Evolutionary conservation across 2,329 filamentous ascomycete genomes (phyloP).

Genomic region (Ophiostoma pallidulum): DNA sequence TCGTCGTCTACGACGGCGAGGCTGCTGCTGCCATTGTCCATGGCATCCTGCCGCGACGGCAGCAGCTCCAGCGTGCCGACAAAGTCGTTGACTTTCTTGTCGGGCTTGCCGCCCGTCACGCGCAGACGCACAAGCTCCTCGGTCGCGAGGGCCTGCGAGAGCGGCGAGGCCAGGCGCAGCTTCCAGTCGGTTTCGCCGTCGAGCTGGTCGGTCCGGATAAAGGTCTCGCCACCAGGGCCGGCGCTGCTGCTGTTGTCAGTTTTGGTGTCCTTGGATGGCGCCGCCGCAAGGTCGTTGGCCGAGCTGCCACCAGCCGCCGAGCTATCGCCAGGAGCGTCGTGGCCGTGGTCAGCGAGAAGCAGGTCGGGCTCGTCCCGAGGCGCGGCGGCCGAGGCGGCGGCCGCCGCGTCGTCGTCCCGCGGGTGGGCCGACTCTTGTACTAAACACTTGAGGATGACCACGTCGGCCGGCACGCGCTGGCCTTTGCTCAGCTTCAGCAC

Average conservation of each 20-base stretch:
- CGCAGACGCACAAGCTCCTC: constrained; percentile 61
- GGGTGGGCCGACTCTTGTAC: constrained; percentile 23
- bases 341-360: constrained; percentile 2
- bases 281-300: no score
- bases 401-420: constrained; percentile 19
- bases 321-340: neutral
- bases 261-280: no score
- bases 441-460: constrained; percentile 77
- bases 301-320: constrained; percentile 10
- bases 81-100: constrained; percentile 92
- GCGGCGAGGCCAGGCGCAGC: constrained; percentile 71
- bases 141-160: constrained; percentile 69
- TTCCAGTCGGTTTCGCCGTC: constrained; percentile 99
- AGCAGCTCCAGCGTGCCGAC: constrained; percentile 75
- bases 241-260: constrained; percentile 8
- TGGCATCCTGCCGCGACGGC: constrained; percentile 42
- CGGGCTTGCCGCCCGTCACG: constrained; percentile 80
- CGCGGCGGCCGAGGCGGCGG: constrained; percentile 32
- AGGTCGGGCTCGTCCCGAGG: neutral
- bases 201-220: constrained; percentile 93
- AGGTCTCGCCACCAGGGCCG: constrained; percentile 67
- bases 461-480: constrained; percentile 86
- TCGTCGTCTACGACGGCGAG: neutral
- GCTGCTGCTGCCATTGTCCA: constrained; percentile 15
- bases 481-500: constrained; percentile 89